Evolutionary conservation across 1,284 basidiomycete species (phyloP), one percentile per base, ranked within the genome.

Genomic region (Ustilago esculenta): DNA sequence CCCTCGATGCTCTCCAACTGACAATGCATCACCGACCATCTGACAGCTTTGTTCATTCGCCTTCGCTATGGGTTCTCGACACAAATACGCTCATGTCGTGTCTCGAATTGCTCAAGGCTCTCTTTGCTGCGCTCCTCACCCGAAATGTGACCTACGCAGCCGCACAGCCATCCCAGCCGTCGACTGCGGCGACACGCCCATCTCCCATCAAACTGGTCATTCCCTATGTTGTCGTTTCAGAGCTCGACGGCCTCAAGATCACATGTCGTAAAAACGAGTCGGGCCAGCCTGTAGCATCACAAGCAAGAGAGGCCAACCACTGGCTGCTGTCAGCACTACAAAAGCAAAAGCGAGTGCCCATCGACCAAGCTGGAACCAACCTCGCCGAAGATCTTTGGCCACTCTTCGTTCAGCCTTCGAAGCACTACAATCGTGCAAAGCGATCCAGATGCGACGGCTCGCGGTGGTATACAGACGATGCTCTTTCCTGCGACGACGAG

Each of bases 61-160:
- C 50, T 18, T 70, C 66, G 2, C 50, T 73, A 4, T 66, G 65
- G 61, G 65, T 73, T 24, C 53, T 73, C 23, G 66, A 65, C 29
- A 73, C 66, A 11, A 73, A 73, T 45, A 66, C 63, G 12, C 66
- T 73, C 42, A 47, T 72, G 49, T 64, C 63, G 5, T 55, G 60
- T 30, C 59, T 72, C 32, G 56, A 52, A 5, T 39, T 72, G 30
- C 61, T 73, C 44, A 65, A 70, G 35, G 56, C 70, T 5, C 60
- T 73, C 17, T 63, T 69, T 35, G 66, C 66, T 12, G 43, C 66
- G 29, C 58, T 69, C 33, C 42, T 61, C 35, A 65, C 58, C n/a
- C 61, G 46, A 12, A 66, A 61, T 27, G 54, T 61, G 3, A 53
- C 68, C 4, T 41, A 40, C 30, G 57, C 57, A 42, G 30, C 46